Conservation (phyloP, 139 green algal species). For the Tetradesmus lagerheimii region DNA sequence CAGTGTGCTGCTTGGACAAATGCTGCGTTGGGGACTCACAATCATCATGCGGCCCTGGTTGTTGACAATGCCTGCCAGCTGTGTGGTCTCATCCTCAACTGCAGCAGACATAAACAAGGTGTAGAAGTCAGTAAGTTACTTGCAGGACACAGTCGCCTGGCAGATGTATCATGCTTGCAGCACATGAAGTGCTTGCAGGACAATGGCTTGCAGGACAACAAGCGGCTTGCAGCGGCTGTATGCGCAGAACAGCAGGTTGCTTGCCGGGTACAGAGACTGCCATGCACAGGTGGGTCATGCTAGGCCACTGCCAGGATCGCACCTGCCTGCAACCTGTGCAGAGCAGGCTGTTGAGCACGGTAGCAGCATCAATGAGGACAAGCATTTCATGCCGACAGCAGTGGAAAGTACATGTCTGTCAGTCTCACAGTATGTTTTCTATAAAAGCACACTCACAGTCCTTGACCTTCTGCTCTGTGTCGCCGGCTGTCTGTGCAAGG, state of each 20-base stretch:
- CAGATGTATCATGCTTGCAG: too few species aligned
- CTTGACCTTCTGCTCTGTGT: constrained; percentile 13
- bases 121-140: too few species aligned
- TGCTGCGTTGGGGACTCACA: neutral
- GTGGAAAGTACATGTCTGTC: too few species aligned
- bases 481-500: constrained; percentile 1
- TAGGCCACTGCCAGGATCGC: neutral
- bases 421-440: too few species aligned
- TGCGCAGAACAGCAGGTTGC: too few species aligned
- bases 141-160: too few species aligned
- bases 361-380: too few species aligned
- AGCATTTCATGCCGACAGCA: too few species aligned
- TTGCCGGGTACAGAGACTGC: too few species aligned
- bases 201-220: neutral
- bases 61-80: neutral
- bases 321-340: too few species aligned
- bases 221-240: neutral
- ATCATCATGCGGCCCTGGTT: neutral
- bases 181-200: too few species aligned
- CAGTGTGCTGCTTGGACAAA: neutral
- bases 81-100: neutral
- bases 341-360: too few species aligned
- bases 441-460: neutral
- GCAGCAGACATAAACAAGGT: neutral
- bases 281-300: neutral